A percentile compares a stretch with the other conserved stretches of the same genome.
Evolutionary conservation across 768 basidiomycete genomes (phyloP).

Genomic region (Mycena amicta): DNA sequence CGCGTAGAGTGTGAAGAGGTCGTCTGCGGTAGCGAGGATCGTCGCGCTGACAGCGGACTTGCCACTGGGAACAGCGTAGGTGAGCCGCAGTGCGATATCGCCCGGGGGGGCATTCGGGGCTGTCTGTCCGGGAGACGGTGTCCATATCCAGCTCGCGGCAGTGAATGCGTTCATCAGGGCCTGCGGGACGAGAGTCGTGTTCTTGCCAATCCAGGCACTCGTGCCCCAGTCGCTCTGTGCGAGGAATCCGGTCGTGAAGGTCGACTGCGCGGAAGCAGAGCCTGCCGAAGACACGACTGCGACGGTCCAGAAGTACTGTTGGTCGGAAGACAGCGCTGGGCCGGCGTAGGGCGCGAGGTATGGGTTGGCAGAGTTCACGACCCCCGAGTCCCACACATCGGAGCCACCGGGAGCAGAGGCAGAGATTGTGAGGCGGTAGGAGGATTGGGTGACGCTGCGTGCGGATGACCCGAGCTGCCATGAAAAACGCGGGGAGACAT

Average conservation of each 20-base stretch:
- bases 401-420: slow-evolving; percentile 21
- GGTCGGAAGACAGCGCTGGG: slow-evolving; percentile 27
- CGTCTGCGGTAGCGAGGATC: slow-evolving; percentile 31
- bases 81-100: slow-evolving; percentile 32
- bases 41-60: slow-evolving; percentile 25
- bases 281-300: slow-evolving; percentile 26
- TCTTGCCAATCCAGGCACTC: slow-evolving; percentile 33
- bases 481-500: slow-evolving; percentile 32
- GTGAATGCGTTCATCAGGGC: slow-evolving; percentile 26
- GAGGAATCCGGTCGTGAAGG: slow-evolving; percentile 32
- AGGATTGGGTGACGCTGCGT: slow-evolving; percentile 22
- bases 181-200: slow-evolving; percentile 19
- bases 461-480: slow-evolving; percentile 27
- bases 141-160: slow-evolving; percentile 21
- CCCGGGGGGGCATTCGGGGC: slow-evolving; percentile 15
- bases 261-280: slow-evolving; percentile 24
- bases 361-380: slow-evolving; percentile 24
- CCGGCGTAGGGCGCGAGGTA: slow-evolving; percentile 32
- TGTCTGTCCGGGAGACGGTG: slow-evolving; percentile 7
- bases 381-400: slow-evolving; percentile 30
- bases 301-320: slow-evolving; percentile 30
- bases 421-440: slow-evolving; percentile 28
- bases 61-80: slow-evolving; percentile 25
- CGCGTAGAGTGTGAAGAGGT: slow-evolving; percentile 32
- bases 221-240: slow-evolving; percentile 26